Base-by-base conservation (phyloP, 2,329 filamentous ascomycete species). In the Cadophora gregata region DNA sequence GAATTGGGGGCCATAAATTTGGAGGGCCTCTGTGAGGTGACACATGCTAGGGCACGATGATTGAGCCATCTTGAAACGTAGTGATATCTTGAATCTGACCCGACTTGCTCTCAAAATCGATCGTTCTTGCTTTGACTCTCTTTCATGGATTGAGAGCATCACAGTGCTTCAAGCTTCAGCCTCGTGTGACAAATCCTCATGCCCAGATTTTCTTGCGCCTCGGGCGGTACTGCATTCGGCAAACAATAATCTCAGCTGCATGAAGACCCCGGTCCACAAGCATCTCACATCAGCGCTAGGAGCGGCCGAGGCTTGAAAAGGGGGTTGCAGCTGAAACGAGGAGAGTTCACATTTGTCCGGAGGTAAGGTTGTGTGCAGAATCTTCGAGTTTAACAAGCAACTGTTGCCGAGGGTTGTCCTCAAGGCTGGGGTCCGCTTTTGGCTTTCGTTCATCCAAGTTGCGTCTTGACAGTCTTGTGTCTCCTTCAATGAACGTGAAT, bases 1-100 rank as follows among this genome's bases (percentile, higher is more conserved):
- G 65, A 68, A 4, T 58, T 73, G 14, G 71, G 65, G 1, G 59
- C 47, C 2, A 38, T 69, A 24, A 61, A 70, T 42, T 9, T 73
- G 9, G 58, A 69, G 14, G 61, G 19, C 45, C 51, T 61, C 50
- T 65, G 45, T 42, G 58, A 65, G 27, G 59, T 65, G 16, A 65
- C 63, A 38, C 47, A 53, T 14, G 12, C 60, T 12, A 53, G 50
- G 31, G 50, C 50, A n/a, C 50, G 50, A 19, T 53, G 31, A 31
- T 14, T 27, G 48, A 16, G 38, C 12, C 38, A 16, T 42, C 9
- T 16, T 16, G 4, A 42, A 3, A 16, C 5, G 14, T 47, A 47
- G 42, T 21, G 21, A n/a, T 47, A 47, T 16, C 14, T 19, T 19
- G 2, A 16, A 2, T 16, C 38, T 33, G 12, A 42, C 4, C 19